Conservation (phyloP, 139 green algal genomes). For the Yamagishiella unicocca region DNA sequence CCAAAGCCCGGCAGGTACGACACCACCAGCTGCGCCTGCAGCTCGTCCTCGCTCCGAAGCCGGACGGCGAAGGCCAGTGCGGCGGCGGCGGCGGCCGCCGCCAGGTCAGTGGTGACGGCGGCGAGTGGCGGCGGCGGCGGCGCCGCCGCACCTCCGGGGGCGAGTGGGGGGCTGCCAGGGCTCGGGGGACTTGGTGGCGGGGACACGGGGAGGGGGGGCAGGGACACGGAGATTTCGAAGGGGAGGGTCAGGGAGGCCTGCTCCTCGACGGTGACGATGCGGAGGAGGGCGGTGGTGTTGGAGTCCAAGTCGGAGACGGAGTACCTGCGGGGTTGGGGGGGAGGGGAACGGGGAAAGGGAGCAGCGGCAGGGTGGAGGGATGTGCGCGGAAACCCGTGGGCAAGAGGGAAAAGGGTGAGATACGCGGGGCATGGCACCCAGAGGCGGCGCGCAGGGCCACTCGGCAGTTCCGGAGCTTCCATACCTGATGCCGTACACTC, state of each 20-base stretch:
- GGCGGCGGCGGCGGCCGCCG: background rate
- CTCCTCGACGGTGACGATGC: conserved; percentile 23
- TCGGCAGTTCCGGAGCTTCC: background rate
- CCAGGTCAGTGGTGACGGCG: background rate
- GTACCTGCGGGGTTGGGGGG: conserved; percentile 14
- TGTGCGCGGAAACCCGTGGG: background rate
- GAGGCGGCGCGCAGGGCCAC: background rate
- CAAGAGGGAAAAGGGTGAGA: background rate
- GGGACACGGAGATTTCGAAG: background rate
- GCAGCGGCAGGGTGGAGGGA: too few relatives aligned
- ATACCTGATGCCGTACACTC: conserved; percentile 23
- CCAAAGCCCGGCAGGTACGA: conserved; percentile 6
- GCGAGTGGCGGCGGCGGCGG: background rate
- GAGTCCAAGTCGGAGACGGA: background rate
- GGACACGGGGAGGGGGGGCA: background rate
- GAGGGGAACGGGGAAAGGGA: too few relatives aligned
- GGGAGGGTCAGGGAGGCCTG: background rate
- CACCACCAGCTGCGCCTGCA: background rate
- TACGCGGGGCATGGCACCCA: background rate
- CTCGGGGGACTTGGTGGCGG: too few relatives aligned
- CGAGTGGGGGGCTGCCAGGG: background rate
- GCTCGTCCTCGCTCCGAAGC: background rate
- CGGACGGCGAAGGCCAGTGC: background rate
- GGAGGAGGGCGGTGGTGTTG: conserved; percentile 1
- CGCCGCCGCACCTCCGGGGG: too few relatives aligned